Percentiles rank a stretch among this genome's conserved stretches.
These are phyloP conservation scores for Penicillium riverlandense DNA, from an alignment of 495 filamentous ascomycete species.

Conservation along the genomic window DNA sequence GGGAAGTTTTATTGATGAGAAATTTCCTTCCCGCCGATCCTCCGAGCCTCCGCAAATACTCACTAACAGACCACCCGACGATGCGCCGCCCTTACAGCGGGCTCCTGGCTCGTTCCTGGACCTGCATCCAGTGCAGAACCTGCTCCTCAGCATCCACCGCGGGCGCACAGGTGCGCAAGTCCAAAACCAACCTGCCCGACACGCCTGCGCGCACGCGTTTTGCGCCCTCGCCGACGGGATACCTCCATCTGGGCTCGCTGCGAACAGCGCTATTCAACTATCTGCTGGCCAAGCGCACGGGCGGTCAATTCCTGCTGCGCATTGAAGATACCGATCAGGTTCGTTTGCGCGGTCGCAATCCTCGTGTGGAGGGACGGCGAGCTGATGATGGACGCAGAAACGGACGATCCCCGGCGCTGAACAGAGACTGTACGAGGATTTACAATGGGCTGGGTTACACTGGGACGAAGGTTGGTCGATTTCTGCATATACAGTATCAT, in stretches of 20 bases:
- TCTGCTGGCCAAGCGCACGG: slow-evolving; percentile 75
- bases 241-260: slow-evolving; percentile 84
- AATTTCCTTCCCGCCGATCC: slow-evolving; percentile 20
- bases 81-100: slow-evolving; percentile 20
- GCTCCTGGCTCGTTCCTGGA: slow-evolving; percentile 31
- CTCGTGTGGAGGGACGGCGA: background rate
- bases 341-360: slow-evolving; percentile 8
- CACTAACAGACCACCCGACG: background rate
- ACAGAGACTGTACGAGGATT: slow-evolving; percentile 62
- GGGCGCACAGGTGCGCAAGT: slow-evolving; percentile 18
- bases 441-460: slow-evolving; percentile 80
- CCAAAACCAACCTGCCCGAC: slow-evolving; percentile 41
- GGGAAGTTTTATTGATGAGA: slow-evolving; percentile 16
- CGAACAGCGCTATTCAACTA: slow-evolving; percentile 92
- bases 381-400: slow-evolving; percentile 50
- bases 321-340: slow-evolving; percentile 97
- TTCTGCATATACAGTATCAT: background rate
- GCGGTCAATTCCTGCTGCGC: slow-evolving; percentile 86
- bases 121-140: slow-evolving; percentile 33
- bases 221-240: slow-evolving; percentile 91
- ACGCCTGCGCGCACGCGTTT: slow-evolving; percentile 82
- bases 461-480: slow-evolving; percentile 78
- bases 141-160: slow-evolving; percentile 13
- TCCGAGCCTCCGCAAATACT: slow-evolving; percentile 18
- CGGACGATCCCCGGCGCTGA: slow-evolving; percentile 74